Percentiles rank a stretch among this genome's conserved stretches.
phyloP scores from a whole-genome alignment of 1,284 basidiomycete genomes.

The Microbotryum scabiosae region DNA sequence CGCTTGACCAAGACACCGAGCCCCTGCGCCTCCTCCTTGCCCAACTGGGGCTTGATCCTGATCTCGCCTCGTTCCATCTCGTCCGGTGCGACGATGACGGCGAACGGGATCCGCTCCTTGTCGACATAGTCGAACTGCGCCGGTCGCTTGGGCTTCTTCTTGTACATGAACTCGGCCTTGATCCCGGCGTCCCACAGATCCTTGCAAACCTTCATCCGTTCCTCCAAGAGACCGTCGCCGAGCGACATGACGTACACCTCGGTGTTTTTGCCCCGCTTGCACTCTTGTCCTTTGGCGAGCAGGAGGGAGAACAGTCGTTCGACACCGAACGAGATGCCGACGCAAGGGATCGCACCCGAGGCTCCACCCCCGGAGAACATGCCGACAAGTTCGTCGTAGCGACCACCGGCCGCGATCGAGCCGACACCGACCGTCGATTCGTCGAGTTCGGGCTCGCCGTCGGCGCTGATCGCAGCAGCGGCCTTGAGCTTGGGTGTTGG shows the following conservation, averaged over 20 bases:
- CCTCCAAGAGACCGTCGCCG: slow-evolving; percentile 78
- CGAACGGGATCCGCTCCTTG: slow-evolving; percentile 82
- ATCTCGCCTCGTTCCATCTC: slow-evolving; percentile 78
- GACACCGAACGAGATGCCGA: slow-evolving; percentile 87
- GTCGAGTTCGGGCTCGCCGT: slow-evolving; percentile 79
- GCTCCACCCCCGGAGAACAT: slow-evolving; percentile 68
- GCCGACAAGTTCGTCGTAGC: slow-evolving; percentile 95
- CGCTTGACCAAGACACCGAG: slow-evolving; percentile 22
- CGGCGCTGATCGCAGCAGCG: slow-evolving; percentile 46
- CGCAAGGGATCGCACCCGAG: slow-evolving; percentile 63
- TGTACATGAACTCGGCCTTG: slow-evolving; percentile 90
- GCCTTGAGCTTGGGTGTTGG: slow-evolving; percentile 30
- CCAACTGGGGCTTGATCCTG: slow-evolving; percentile 84
- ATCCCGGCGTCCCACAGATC: slow-evolving; percentile 80
- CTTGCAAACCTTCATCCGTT: slow-evolving; percentile 74
- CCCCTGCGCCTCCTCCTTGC: slow-evolving; percentile 46
- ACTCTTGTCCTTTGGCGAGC: slow-evolving; percentile 63
- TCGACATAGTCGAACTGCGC: slow-evolving; percentile 88
- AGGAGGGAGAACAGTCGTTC: slow-evolving; percentile 93
- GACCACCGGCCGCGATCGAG: slow-evolving; percentile 92
- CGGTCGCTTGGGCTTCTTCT: slow-evolving; percentile 77
- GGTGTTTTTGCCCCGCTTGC: slow-evolving; percentile 74
- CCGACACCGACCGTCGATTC: slow-evolving; percentile 91
- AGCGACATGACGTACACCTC: slow-evolving; percentile 91
- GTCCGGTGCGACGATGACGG: slow-evolving; percentile 77